Base-by-base conservation (phyloP, 1,284 basidiomycete species). In the Ganoderma leucocontextum region DNA sequence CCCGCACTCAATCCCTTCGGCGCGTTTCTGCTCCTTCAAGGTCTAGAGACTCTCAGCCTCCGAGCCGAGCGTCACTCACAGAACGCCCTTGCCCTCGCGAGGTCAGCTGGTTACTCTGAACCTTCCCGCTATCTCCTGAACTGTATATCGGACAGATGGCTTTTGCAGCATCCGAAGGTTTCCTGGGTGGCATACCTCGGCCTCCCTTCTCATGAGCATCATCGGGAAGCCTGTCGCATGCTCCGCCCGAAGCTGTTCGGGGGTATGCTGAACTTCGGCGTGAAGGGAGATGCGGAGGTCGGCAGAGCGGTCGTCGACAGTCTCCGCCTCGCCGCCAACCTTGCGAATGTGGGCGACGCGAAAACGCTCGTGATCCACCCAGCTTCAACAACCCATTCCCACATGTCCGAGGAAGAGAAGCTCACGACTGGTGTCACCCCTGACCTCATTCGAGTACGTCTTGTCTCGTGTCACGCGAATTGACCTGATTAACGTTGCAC, bases 281-380 rank as follows among this genome's bases (percentile, higher is more conserved):
- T 95, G 75, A 91, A 91, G 78, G 71, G 71, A 4, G 87, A 89
- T 64, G 83, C 85, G 2, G 80, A 79, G 63, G 79, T 80, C 6
- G 94, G 92, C 15, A 87, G 87, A 79, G 84, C 84, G 64, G 85
- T 93, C 49, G 92, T 96, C 38, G 94, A 96, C 77, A 85, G 80
- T 71, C 83, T 96, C 67, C 89, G 88, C 76, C 85, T 95, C 7
- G 92, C 92, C n/a, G 92, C 89, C 75, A 85, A 94, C 77, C 83
- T 94, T 17, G 92, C 91, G 19, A 95, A 95, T 76, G 92, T 95
- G 36, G 91, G 89, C 6, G 88, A 95, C 73, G 91, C 92, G 36
- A 95, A 95, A 82, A 94, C 92, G 3, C 86, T 95, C 19, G 91
- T 93, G 44, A 93, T 95, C 74, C 94, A 95, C 78, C 94, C 95